Evolutionary conservation across 805 yeast species (phyloP).

Genomic region (Schizosaccharomyces japonicus): DNA sequence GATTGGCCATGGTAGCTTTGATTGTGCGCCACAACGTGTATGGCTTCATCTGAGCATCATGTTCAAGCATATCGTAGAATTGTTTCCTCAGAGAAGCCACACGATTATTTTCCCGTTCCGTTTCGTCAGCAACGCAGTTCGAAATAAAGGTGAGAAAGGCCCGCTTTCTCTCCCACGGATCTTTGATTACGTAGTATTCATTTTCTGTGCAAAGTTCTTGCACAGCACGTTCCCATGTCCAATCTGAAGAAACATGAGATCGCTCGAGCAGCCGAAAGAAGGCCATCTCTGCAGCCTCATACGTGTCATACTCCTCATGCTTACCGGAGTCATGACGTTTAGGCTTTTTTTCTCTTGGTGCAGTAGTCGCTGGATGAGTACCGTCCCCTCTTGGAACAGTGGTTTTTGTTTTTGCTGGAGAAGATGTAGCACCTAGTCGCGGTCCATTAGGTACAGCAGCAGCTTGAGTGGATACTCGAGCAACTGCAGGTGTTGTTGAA

Average conservation of each 20-base stretch:
- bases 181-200: slow-evolving; percentile 42
- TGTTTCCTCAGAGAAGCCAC: slow-evolving; percentile 30
- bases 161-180: slow-evolving; percentile 34
- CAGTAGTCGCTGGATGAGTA: background rate
- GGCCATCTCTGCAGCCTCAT: slow-evolving; percentile 20
- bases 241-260: slow-evolving; percentile 38
- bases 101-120: slow-evolving; percentile 25
- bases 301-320: background rate
- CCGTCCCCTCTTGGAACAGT: background rate
- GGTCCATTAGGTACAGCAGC: too few relatives aligned
- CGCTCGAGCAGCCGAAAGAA: slow-evolving; percentile 33
- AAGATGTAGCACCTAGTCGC: background rate
- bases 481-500: too few relatives aligned
- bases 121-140: slow-evolving; percentile 10
- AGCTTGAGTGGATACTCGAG: too few relatives aligned
- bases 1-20: background rate
- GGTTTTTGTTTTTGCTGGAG: background rate
- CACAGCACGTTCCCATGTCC: slow-evolving; percentile 52
- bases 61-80: slow-evolving; percentile 19
- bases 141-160: slow-evolving; percentile 39
- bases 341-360: background rate
- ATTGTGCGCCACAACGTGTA: slow-evolving; percentile 10
- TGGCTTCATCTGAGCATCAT: slow-evolving; percentile 7
- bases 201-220: slow-evolving; percentile 32
- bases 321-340: background rate